Evolutionary conservation across 176 grass and related monocot genomes (phyloP).

Genomic region (Neostapfia colusana): DNA sequence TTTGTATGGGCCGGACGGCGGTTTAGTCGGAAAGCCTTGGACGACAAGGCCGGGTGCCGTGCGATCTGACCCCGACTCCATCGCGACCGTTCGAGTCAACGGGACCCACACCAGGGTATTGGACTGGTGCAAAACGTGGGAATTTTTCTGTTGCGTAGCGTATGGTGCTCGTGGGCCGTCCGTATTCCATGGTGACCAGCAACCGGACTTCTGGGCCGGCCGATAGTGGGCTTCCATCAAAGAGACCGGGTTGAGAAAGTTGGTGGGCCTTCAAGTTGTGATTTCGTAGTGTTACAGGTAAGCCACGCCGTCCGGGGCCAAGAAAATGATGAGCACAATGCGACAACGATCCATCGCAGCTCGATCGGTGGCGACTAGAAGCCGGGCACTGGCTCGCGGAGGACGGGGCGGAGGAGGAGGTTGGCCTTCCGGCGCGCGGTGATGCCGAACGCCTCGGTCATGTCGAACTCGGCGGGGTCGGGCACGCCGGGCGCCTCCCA

Average conservation of each 20-base stretch:
- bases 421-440: conserved; percentile 18
- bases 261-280: not conserved
- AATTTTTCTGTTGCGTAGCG: not conserved
- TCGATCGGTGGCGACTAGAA: not conserved
- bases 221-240: not conserved
- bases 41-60: conserved; percentile 26
- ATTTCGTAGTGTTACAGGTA: not conserved
- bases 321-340: not conserved
- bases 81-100: conserved; percentile 1
- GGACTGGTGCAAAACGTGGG: not conserved
- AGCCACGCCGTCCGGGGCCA: not conserved
- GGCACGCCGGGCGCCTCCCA: conserved; percentile 34
- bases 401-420: conserved; percentile 19
- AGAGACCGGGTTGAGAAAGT: too few relatives aligned
- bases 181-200: not conserved
- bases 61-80: conserved; percentile 2
- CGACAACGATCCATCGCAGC: not conserved
- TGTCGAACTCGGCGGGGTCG: conserved; percentile 21
- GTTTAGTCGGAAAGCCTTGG: conserved; percentile 10
- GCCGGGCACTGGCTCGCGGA: conserved; percentile 12
- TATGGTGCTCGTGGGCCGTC: not conserved
- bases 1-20: not conserved
- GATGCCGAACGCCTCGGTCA: conserved; percentile 47
- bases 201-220: not conserved
- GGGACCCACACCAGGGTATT: not conserved